Conservation (phyloP, 2,329 filamentous ascomycete genomes). For the Colletotrichum lupini region DNA sequence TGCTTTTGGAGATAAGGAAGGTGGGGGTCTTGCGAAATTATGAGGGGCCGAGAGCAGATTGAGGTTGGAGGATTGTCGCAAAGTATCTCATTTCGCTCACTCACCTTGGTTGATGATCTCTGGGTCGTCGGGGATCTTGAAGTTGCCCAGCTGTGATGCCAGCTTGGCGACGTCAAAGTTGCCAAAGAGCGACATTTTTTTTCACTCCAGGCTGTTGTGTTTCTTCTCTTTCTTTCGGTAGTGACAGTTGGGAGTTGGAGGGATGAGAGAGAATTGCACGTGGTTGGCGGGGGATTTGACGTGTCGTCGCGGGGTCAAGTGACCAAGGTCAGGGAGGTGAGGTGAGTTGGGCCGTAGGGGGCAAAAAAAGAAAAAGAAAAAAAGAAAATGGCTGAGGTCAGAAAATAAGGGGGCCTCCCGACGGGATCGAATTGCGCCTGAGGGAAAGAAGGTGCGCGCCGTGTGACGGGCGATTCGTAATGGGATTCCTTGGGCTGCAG, state of each 20-base stretch:
- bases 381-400: neutral
- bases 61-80: neutral
- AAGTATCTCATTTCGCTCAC: conserved; percentile 20
- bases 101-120: conserved; percentile 43
- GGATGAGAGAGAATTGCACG: neutral
- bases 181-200: conserved; percentile 25
- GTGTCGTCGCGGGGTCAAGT: conserved; percentile 29
- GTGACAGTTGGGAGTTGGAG: conserved; percentile 12
- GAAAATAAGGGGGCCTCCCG: neutral
- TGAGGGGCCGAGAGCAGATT: neutral
- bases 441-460: neutral
- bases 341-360: neutral
- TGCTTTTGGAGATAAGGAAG: neutral
- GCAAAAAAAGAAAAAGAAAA: conserved; percentile 6
- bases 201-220: neutral
- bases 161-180: conserved; percentile 45
- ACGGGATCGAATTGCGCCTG: too few species aligned
- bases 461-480: conserved; percentile 26
- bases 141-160: conserved; percentile 51
- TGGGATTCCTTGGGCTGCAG: conserved; percentile 19
- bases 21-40: neutral
- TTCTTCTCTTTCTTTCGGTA: conserved; percentile 3
- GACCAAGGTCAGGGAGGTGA: neutral
- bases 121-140: conserved; percentile 47
- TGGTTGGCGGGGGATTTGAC: neutral